phyloP scores from a whole-genome alignment of 768 basidiomycete genomes.

The Lactarius vividus region DNA sequence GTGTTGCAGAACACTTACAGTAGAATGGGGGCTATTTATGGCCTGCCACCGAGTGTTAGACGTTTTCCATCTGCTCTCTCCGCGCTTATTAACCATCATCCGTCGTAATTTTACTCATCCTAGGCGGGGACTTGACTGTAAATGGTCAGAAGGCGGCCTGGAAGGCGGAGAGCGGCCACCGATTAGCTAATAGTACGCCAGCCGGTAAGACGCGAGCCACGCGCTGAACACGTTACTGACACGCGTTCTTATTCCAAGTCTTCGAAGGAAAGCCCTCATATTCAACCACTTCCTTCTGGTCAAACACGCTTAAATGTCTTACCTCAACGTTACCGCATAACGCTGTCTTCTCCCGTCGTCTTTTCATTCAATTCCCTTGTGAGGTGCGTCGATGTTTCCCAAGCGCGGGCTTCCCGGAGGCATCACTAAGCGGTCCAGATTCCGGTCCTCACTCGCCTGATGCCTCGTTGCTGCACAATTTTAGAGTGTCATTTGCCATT shows the following conservation, averaged over 20 bases:
- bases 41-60: neutral
- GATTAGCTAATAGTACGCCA: slow-evolving; percentile 11
- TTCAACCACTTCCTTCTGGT: slow-evolving; percentile 1
- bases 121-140: slow-evolving; percentile 1
- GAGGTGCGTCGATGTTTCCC: neutral
- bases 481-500: slow-evolving; percentile 24
- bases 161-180: neutral
- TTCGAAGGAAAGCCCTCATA: neutral
- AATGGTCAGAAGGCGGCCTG: neutral
- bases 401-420: slow-evolving; percentile 18
- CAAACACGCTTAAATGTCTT: slow-evolving; percentile 1
- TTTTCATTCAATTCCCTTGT: slow-evolving; percentile 3
- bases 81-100: neutral
- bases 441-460: neutral
- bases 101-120: neutral
- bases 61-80: neutral
- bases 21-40: neutral
- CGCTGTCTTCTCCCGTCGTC: slow-evolving; percentile 2
- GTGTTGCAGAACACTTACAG: neutral
- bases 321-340: slow-evolving; percentile 18
- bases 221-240: slow-evolving; percentile 25
- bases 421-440: slow-evolving; percentile 26
- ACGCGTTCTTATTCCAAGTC: slow-evolving; percentile 9
- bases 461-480: slow-evolving; percentile 22
- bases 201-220: slow-evolving; percentile 15